Evolutionary conservation across 495 filamentous ascomycete genomes (phyloP).

Genomic region (Penicillium simplicissimum): DNA sequence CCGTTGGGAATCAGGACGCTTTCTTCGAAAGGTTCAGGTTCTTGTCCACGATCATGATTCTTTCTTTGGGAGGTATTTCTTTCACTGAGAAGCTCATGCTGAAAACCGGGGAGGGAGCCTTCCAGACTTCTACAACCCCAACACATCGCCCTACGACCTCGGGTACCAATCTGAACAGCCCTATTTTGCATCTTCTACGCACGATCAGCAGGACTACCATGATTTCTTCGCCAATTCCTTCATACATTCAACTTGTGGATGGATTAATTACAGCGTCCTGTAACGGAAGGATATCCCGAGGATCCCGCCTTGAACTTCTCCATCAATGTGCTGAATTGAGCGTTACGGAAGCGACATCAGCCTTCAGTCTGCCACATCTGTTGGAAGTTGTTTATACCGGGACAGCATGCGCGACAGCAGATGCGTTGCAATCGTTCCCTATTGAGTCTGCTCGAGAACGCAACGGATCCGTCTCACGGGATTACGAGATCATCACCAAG

Average conservation of each 20-base stretch:
- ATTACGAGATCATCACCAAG: conserved; percentile 69
- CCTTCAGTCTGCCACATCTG: conserved; percentile 13
- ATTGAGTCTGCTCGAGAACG: conserved; percentile 45
- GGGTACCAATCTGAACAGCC: conserved; percentile 34
- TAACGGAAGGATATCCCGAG: conserved; percentile 52
- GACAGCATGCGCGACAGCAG: conserved; percentile 34
- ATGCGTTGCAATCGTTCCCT: conserved; percentile 41
- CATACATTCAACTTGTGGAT: conserved; percentile 37
- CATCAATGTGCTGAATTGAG: conserved; percentile 42
- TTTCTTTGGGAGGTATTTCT: conserved; percentile 65
- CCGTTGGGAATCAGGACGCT: conserved; percentile 26
- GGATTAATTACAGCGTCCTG: conserved; percentile 45
- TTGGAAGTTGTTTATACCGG: conserved; percentile 38
- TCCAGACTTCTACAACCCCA: conserved; percentile 52
- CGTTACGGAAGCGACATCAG: conserved; percentile 9
- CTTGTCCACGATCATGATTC: conserved; percentile 61
- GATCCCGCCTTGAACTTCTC: conserved; percentile 47
- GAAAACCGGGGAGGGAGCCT: conserved; percentile 42
- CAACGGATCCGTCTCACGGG: conserved; percentile 48
- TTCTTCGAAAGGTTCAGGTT: conserved; percentile 64
- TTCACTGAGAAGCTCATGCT: conserved; percentile 75
- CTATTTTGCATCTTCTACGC: conserved; percentile 46
- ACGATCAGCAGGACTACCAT: conserved; percentile 29
- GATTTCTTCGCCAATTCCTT: conserved; percentile 23
- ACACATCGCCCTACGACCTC: conserved; percentile 33